These are phyloP conservation scores for Penicillium capsulatum DNA, from an alignment of 2,329 filamentous ascomycete genomes.

Conservation along the genomic window DNA sequence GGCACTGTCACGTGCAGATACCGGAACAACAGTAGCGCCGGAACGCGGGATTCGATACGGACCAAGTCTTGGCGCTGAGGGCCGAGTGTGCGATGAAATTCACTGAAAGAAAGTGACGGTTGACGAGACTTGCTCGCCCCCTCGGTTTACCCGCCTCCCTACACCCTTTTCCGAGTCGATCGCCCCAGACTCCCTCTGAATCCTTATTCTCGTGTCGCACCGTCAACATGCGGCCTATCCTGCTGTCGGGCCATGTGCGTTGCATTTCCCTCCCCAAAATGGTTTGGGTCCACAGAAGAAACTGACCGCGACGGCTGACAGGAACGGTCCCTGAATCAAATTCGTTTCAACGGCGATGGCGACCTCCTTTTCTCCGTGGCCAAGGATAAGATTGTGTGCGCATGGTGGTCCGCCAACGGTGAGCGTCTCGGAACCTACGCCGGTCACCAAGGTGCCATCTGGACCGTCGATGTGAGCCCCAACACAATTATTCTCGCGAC, in stretches of 20 bases:
- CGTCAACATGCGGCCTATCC: conserved; percentile 86
- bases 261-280: conserved; percentile 11
- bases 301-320: conserved; percentile 33
- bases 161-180: conserved; percentile 23
- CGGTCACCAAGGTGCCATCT: conserved; percentile 95
- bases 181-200: conserved; percentile 14
- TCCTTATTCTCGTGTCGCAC: conserved; percentile 20
- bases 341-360: conserved; percentile 92
- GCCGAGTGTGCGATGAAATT: conserved; percentile 43
- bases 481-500: conserved; percentile 88
- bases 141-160: conserved; percentile 24
- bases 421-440: conserved; percentile 95
- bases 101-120: conserved; percentile 30
- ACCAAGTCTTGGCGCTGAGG: conserved; percentile 32
- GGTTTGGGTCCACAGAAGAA: conserved; percentile 20
- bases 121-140: conserved; percentile 32
- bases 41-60: conserved; percentile 22
- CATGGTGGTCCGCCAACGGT: conserved; percentile 96
- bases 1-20: conserved; percentile 26
- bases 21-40: conserved; percentile 25
- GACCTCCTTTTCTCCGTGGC: conserved; percentile 93
- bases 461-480: conserved; percentile 96
- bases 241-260: conserved; percentile 84
- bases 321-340: conserved; percentile 92
- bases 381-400: conserved; percentile 96